These are phyloP conservation scores for Fonsecaea pedrosoi DNA, from an alignment of 2,329 filamentous ascomycete species.

Conservation along the genomic window DNA sequence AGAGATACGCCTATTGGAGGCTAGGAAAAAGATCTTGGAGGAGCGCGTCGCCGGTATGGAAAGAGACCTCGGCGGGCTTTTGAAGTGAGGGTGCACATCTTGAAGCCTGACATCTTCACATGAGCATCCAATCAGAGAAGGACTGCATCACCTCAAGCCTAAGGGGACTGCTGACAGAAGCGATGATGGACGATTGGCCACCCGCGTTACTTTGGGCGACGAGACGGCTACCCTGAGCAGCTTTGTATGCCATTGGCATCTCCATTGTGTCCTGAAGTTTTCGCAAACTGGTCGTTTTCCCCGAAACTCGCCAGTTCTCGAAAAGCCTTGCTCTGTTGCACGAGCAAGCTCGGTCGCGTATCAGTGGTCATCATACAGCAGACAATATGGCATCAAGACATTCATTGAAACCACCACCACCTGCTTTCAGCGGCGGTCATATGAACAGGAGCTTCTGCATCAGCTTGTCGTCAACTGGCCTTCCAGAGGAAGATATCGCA, in stretches of 20 bases:
- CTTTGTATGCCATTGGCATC: not conserved
- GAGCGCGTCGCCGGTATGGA: slow-evolving; percentile 72
- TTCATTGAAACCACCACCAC: not conserved
- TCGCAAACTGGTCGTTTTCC: not conserved
- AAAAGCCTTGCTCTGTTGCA: not conserved
- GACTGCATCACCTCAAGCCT: not conserved
- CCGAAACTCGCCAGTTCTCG: not conserved
- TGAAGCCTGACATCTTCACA: not conserved
- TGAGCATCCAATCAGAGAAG: not conserved
- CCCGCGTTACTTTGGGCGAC: not conserved
- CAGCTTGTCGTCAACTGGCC: not conserved
- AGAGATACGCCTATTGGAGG: slow-evolving; percentile 67
- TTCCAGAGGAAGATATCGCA: not conserved
- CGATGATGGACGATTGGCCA: not conserved
- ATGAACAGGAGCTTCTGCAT: not conserved
- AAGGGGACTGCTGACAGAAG: not conserved
- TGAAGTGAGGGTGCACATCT: slow-evolving; percentile 49
- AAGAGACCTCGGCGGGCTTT: slow-evolving; percentile 68
- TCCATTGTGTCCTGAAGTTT: not conserved
- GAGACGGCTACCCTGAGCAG: not conserved
- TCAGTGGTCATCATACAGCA: not conserved
- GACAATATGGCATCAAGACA: not conserved
- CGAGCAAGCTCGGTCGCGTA: not conserved
- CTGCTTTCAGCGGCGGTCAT: not conserved
- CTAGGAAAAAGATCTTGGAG: slow-evolving; percentile 67